These are phyloP conservation scores for Tylopilus rubrobrunneus DNA, from an alignment of 768 basidiomycete genomes.

Conservation along the genomic window DNA sequence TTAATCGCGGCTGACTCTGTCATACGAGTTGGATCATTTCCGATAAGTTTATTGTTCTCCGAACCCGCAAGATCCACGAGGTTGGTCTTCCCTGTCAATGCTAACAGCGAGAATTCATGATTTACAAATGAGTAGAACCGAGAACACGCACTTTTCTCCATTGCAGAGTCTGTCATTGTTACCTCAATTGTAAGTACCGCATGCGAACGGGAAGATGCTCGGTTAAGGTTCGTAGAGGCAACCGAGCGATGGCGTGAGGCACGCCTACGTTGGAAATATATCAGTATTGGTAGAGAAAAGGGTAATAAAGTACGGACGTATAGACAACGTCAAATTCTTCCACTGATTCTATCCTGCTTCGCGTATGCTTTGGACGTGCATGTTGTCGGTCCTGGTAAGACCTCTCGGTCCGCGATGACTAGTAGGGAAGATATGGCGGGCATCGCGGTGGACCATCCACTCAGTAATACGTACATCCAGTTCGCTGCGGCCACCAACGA, in stretches of 20 bases:
- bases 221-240: slow-evolving; percentile 83
- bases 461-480: slow-evolving; percentile 27
- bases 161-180: slow-evolving; percentile 48
- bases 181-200: slow-evolving; percentile 78
- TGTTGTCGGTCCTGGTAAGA: slow-evolving; percentile 21
- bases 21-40: slow-evolving; percentile 85
- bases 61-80: slow-evolving; percentile 89
- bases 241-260: slow-evolving; percentile 79
- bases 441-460: slow-evolving; percentile 33
- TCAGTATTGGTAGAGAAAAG: background rate
- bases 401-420: slow-evolving; percentile 19
- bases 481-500: slow-evolving; percentile 20
- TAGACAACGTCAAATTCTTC: slow-evolving; percentile 49
- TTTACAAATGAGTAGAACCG: background rate
- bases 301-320: slow-evolving; percentile 34
- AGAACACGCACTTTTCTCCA: slow-evolving; percentile 48
- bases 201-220: slow-evolving; percentile 83
- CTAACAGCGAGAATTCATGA: slow-evolving; percentile 35
- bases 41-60: slow-evolving; percentile 89
- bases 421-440: slow-evolving; percentile 31
- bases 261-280: slow-evolving; percentile 36
- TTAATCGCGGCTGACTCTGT: slow-evolving; percentile 88
- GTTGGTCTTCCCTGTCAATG: slow-evolving; percentile 72
- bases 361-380: slow-evolving; percentile 28
- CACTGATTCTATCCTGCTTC: slow-evolving; percentile 29